Evolutionary conservation across 176 grass and related monocot genomes (phyloP), one percentile per base, ranked within the genome.

Genomic region (Chrysopogon serrulatus): DNA sequence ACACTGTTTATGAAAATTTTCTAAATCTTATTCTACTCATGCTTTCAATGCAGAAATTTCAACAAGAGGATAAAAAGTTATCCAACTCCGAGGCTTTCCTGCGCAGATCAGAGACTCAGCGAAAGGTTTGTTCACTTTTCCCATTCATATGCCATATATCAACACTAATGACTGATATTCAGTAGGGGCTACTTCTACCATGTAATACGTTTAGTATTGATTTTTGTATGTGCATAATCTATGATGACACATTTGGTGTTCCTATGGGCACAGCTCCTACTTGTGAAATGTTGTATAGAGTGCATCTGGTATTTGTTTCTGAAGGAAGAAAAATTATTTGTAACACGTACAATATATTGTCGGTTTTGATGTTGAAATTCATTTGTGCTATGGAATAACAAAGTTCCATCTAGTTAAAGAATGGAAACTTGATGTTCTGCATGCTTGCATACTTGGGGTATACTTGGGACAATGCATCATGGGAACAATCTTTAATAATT

Each of bases 31-130:
- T 45, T 72, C 32, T 80, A 26, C 39, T 37, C 31, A 41, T 86
- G 31, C 63, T 74, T 70, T 23, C 30, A 39, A 89, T 86, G 60
- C 91, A 99, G 96, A 99, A 96, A 99, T 99, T 99, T 90, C 90
- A 92, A 82, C 89, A 99, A 85, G 96, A 99, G 78, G 47, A 99
- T 74, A 86, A 89, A 81, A 85, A 91, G 39, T 63, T 99, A 31
- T 90, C 96, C 39, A 88, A 71, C 78, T 87, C 96, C 4, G 91
- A 99, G 68, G 93, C 96, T 69, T 95, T 81, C 83, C 84, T 99
- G 78, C 96, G 96, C 64, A 96, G 96, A 88, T 94, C 89, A 85
- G 91, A 99, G 77, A 90, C 90, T 51, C 85, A 96, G 71, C 76
- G 83, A 77, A 95, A 92, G 93, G 96, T 99, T 42, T 71, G n/a